These are phyloP conservation scores for Cryptococcus neoformans DNA, from an alignment of 1,284 basidiomycete genomes.

Conservation along the genomic window DNA sequence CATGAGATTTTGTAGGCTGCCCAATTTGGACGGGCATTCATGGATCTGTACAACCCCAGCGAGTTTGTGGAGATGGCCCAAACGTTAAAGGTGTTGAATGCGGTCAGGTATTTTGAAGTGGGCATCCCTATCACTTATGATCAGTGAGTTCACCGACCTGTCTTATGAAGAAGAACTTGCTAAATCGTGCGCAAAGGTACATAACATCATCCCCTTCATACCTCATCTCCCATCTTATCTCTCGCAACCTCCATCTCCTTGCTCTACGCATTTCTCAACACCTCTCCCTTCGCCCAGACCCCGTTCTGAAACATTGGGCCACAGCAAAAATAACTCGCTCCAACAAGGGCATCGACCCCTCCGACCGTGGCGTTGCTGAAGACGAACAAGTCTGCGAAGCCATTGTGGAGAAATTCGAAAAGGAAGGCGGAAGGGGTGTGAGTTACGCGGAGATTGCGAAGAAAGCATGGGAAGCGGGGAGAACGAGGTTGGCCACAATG, in stretches of 20 bases:
- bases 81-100: constrained; percentile 91
- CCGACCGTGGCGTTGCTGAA: constrained; percentile 52
- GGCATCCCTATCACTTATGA: constrained; percentile 91
- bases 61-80: constrained; percentile 90
- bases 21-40: constrained; percentile 88
- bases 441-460: constrained; percentile 94
- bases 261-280: constrained; percentile 87
- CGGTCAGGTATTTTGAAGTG: constrained; percentile 83
- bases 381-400: constrained; percentile 75
- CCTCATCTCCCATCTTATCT: constrained; percentile 77
- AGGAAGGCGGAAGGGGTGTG: constrained; percentile 56
- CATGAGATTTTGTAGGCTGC: constrained; percentile 64
- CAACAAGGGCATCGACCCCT: constrained; percentile 57
- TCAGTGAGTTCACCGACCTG: constrained; percentile 58
- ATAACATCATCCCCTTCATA: constrained; percentile 69
- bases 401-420: constrained; percentile 84
- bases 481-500: constrained; percentile 81
- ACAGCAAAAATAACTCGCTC: constrained; percentile 75
- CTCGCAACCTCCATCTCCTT: constrained; percentile 84
- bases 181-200: constrained; percentile 56
- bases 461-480: constrained; percentile 88
- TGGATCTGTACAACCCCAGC: constrained; percentile 87
- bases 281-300: constrained; percentile 76
- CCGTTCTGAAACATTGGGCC: constrained; percentile 94
- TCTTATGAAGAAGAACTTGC: not conserved